phyloP scores from a whole-genome alignment of 1,284 basidiomycete species.

The Puccinia polysora region DNA sequence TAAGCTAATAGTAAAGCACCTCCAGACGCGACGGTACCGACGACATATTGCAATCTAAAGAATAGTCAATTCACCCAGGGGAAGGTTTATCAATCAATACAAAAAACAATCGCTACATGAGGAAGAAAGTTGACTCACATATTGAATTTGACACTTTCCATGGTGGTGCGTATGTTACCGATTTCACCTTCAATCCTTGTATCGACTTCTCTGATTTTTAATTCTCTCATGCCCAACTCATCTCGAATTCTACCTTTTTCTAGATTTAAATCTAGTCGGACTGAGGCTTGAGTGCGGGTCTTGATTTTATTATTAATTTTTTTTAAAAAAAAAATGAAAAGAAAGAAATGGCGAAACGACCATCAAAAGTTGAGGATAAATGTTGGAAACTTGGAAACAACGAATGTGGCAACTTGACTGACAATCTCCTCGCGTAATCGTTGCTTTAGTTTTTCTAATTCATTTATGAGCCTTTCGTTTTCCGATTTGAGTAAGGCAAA shows the following conservation, averaged over 20 bases:
- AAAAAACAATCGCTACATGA: background rate
- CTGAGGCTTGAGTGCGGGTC: slow-evolving; percentile 85
- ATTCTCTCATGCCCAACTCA: slow-evolving; percentile 82
- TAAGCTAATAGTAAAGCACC: slow-evolving; percentile 38
- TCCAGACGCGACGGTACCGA: slow-evolving; percentile 40
- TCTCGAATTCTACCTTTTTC: slow-evolving; percentile 93
- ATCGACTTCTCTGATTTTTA: slow-evolving; percentile 98
- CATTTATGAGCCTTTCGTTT: slow-evolving; percentile 81
- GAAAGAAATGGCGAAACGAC: background rate
- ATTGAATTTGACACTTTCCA: slow-evolving; percentile 74
- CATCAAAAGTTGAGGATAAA: no score
- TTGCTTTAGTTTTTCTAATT: slow-evolving; percentile 95
- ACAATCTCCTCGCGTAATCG: slow-evolving; percentile 66
- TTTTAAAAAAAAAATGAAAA: background rate
- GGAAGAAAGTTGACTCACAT: slow-evolving; percentile 8
- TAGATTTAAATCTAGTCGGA: slow-evolving; percentile 87
- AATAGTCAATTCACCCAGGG: background rate
- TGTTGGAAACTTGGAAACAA: background rate
- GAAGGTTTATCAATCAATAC: background rate
- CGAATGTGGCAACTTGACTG: background rate
- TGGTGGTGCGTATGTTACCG: slow-evolving; percentile 77
- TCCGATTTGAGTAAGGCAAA: slow-evolving; percentile 83
- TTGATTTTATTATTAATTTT: no score
- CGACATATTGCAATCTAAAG: slow-evolving; percentile 38
- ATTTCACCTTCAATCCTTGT: slow-evolving; percentile 97